Evolutionary conservation across 257 asterid genomes (phyloP).

Genomic region (Datura wrightii): DNA sequence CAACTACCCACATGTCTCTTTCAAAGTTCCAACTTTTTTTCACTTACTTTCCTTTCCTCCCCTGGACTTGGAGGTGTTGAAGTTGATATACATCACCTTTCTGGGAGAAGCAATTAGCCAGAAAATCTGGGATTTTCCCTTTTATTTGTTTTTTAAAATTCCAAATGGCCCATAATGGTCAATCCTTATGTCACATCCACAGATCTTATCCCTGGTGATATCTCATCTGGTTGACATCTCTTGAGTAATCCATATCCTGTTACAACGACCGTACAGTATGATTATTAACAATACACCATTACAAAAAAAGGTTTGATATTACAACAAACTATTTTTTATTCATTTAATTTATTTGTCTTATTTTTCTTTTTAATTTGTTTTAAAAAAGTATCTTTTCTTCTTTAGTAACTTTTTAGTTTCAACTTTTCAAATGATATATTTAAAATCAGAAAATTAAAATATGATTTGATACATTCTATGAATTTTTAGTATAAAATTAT

Average conservation of each 20-base stretch:
- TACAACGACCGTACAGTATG: conserved; percentile 42
- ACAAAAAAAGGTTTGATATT: not conserved
- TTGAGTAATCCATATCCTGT: conserved; percentile 75
- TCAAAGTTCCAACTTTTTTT: conserved; percentile 40
- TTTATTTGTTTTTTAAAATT: conserved; percentile 22
- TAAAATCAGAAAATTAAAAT: too few species aligned
- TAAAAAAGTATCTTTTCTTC: too few species aligned
- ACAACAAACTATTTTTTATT: not conserved
- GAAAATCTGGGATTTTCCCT: conserved; percentile 59
- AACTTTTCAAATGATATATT: too few species aligned
- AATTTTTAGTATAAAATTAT: too few species aligned
- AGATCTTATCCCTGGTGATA: conserved; percentile 76
- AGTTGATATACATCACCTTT: not conserved
- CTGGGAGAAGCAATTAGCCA: conserved; percentile 41
- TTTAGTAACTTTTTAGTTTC: too few species aligned
- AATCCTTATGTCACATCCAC: conserved; percentile 59
- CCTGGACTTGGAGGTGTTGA: conserved; percentile 4
- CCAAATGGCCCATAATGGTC: conserved; percentile 44
- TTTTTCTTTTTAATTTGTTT: too few species aligned
- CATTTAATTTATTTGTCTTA: too few species aligned
- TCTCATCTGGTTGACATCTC: conserved; percentile 54
- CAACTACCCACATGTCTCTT: conserved; percentile 38
- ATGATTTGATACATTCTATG: too few species aligned
- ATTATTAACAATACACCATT: conserved; percentile 15
- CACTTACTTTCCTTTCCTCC: conserved; percentile 26